Evolutionary conservation across 352 stramenopile genomes (phyloP), one percentile per base, ranked within the genome.

Genomic region (Globisporangium apiculatum): DNA sequence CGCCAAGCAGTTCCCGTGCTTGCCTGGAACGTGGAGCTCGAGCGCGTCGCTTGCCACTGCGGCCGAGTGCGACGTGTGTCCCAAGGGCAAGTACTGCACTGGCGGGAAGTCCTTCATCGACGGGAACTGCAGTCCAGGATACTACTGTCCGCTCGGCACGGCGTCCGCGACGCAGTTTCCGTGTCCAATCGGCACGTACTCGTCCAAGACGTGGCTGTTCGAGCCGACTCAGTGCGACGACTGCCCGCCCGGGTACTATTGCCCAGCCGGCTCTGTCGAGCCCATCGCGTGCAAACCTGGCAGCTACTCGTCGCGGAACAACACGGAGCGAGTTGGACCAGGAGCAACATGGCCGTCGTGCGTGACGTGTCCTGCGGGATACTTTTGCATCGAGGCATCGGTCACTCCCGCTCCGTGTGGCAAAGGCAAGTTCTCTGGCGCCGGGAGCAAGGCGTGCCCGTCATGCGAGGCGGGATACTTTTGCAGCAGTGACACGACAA

Each of bases 61-160:
- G 1, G 62, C 43, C 1, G 84, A 94, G 55, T 97, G 92, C 58
- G 67, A 87, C 38, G 71, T 82, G 14, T 97, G 90, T 37, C 75
- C 88, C 0, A 72, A 73, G 15, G 93, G 93, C 18, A 83, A 79
- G 53, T 98, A 94, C 64, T 97, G 92, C 54, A 68, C 76, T 42
- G 89, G 87, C 17, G 86, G 75, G 5, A 93, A 91, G 40, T 81
- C 76, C 1, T 80, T 71, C 48, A 77, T 92, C 40, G 84, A 94
- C 51, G 84, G 82, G 11, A 69, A 55, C 41, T 94, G 84, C 61
- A 78, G 75, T 42, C 53, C 85, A 0, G 93, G 93, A 0, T 71
- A 97, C 62, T 98, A 96, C 58, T 98, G 93, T 63, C 89, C 88
- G 10, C 67, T 94, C 14, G 77, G 73, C 12, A 96, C 91, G 2